Base-by-base conservation (phyloP, 1,139 yeast genomes). In the Meyerozyma sp. region DNA sequence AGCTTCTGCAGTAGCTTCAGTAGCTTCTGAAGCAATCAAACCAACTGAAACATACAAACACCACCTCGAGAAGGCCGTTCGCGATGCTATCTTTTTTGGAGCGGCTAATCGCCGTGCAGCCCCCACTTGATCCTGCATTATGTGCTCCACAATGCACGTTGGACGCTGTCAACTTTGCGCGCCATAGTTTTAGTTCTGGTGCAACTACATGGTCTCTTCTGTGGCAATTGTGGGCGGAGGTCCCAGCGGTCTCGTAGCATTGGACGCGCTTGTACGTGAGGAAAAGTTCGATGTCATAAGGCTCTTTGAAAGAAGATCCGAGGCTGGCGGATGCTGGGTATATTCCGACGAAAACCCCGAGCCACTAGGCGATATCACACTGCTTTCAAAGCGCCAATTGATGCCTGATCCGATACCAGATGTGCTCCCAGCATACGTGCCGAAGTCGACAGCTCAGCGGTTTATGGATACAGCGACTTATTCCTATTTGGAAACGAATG, bases 211-310 rank as follows among this genome's bases (percentile, higher is more conserved):
- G 34, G 34, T 34, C 26, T 52, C 59, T 41, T 57, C 65, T 2
- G 56, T 74, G 10, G 81, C 79, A 8, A 63, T 76, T 32, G 72
- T 76, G 16, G 81, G 81, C 1, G 80, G 77, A 18, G 81, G 81
- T 1, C 79, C 81, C 4, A 69, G 77, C 1, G 80, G 80, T 4
- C 74, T 77, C 10, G 63, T 74, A 29, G 60, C 68, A 0, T 57
- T 74, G 11, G 77, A 74, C 44, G 50, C 67, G 4, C 51, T 75
- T 7, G 49, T 69, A 2, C 59, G 66, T 39, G 74, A 73, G 41
- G 36, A 29, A 14, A 38, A 23, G 10, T 68, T 68, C 46, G 58
- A 56, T 8, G 54, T 56, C 35, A 57, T 70, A 39, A 56, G 56
- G 1, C 50, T 70, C 3, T 75, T 70, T 49, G 81, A 75, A 46